Conservation (phyloP, 2,329 filamentous ascomycete species). For the Colletotrichum sp. region DNA sequence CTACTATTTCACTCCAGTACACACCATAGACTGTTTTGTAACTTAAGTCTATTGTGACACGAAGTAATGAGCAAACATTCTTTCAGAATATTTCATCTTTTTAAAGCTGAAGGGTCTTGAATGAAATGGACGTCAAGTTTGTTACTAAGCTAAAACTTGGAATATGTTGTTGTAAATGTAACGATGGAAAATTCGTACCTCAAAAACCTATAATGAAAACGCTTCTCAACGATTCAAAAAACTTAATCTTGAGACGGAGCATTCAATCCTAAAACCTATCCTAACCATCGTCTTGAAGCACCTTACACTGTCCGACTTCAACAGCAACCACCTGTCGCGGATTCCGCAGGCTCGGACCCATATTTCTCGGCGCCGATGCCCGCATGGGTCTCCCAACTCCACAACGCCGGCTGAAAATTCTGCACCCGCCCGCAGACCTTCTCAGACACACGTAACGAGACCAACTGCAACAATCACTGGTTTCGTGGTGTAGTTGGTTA, state of each 20-base stretch:
- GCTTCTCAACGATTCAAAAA: not conserved
- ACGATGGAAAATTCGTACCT: rapidly evolving
- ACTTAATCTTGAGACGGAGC: rapidly evolving
- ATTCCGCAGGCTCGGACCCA: not conserved
- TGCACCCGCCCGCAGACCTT: constrained; percentile 37
- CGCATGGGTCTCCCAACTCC: constrained; percentile 60
- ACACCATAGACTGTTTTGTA: not conserved
- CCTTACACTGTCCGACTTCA: not conserved
- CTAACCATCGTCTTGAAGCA: not conserved
- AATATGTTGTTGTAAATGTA: rapidly evolving
- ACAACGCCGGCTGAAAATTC: constrained; percentile 60
- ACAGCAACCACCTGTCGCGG: not conserved
- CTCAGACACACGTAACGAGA: rapidly evolving
- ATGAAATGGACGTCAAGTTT: no score
- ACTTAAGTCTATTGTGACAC: rapidly evolving
- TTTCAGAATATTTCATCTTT: no score
- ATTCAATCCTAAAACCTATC: not conserved
- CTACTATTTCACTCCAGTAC: not conserved
- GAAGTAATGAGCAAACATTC: rapidly evolving
- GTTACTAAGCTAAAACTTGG: rapidly evolving
- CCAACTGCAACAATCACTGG: not conserved
- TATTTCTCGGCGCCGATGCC: not conserved
- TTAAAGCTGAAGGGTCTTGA: no score
- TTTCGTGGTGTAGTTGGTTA: constrained; percentile 51
- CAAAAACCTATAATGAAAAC: not conserved